Conservation (phyloP, 257 asterid genomes). For the Echites panduratus region DNA sequence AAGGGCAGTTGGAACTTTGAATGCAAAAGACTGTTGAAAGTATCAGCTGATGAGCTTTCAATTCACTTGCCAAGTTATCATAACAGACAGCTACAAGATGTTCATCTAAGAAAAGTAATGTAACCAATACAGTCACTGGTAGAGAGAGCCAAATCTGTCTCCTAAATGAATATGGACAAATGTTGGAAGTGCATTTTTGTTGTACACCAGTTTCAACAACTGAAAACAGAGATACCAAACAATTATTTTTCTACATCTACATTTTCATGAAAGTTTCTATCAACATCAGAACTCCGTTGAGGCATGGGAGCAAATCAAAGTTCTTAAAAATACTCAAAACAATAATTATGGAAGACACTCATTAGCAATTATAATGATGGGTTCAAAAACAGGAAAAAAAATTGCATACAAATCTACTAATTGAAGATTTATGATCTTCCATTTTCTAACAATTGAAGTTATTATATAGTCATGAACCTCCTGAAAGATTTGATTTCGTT, state of each 20-base stretch:
- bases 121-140: conserved; percentile 6
- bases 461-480: neutral
- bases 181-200: conserved; percentile 3
- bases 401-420: neutral
- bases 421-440: neutral
- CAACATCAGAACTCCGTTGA: neutral
- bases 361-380: neutral
- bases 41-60: conserved; percentile 8
- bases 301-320: neutral
- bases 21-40: conserved; percentile 9
- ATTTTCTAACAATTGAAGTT: too few species aligned
- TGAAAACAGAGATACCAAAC: conserved; percentile 13
- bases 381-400: neutral
- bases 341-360: neutral
- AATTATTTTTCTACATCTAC: neutral
- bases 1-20: conserved; percentile 16
- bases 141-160: conserved; percentile 11
- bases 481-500: neutral
- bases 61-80: conserved; percentile 9
- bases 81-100: conserved; percentile 13
- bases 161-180: neutral
- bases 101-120: conserved; percentile 1
- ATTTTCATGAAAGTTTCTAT: conserved; percentile 1
- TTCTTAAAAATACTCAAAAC: neutral
- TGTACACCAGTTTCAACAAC: neutral